A percentile compares a stretch with the other conserved stretches of the same genome.
Conservation (phyloP, 768 basidiomycete genomes). For the Xerocomus potaroensis region DNA sequence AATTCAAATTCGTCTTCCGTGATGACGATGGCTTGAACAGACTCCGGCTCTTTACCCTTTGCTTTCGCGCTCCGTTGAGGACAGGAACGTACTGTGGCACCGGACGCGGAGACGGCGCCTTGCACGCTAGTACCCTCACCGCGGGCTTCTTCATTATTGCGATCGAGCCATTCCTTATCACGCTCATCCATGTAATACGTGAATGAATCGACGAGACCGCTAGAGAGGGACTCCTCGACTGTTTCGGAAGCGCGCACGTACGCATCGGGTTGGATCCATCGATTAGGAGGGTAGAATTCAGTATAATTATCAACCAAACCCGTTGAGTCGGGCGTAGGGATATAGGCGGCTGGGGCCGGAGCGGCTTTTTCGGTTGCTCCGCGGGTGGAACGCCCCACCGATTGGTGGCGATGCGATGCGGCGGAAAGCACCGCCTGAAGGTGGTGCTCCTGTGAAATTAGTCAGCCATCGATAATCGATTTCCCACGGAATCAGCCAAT, state of each 20-base stretch:
- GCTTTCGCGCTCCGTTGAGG: slow-evolving; percentile 64
- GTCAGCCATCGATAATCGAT: slow-evolving; percentile 53
- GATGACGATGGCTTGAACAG: slow-evolving; percentile 58
- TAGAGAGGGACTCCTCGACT: slow-evolving; percentile 67
- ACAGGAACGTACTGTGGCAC: slow-evolving; percentile 51
- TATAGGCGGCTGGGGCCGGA: slow-evolving; percentile 58
- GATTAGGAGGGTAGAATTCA: neutral
- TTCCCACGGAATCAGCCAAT: slow-evolving; percentile 47
- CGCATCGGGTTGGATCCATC: slow-evolving; percentile 42
- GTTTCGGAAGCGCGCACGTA: slow-evolving; percentile 83
- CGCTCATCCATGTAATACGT: slow-evolving; percentile 95
- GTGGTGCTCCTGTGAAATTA: slow-evolving; percentile 51
- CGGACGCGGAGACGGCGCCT: slow-evolving; percentile 54
- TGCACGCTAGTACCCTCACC: slow-evolving; percentile 83
- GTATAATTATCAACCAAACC: slow-evolving; percentile 76
- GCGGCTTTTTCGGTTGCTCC: slow-evolving; percentile 29
- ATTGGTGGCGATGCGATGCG: slow-evolving; percentile 45
- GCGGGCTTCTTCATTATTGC: slow-evolving; percentile 81
- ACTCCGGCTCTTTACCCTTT: slow-evolving; percentile 81
- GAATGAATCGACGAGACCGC: slow-evolving; percentile 67
- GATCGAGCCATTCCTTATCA: slow-evolving; percentile 92
- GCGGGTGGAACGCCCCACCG: slow-evolving; percentile 34
- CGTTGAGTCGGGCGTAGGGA: slow-evolving; percentile 90
- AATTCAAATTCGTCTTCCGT: slow-evolving; percentile 92
- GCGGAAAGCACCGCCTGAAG: slow-evolving; percentile 55